These are phyloP conservation scores for Parietaria judaica DNA, from an alignment of 306 rosid species.

Conservation along the genomic window DNA sequence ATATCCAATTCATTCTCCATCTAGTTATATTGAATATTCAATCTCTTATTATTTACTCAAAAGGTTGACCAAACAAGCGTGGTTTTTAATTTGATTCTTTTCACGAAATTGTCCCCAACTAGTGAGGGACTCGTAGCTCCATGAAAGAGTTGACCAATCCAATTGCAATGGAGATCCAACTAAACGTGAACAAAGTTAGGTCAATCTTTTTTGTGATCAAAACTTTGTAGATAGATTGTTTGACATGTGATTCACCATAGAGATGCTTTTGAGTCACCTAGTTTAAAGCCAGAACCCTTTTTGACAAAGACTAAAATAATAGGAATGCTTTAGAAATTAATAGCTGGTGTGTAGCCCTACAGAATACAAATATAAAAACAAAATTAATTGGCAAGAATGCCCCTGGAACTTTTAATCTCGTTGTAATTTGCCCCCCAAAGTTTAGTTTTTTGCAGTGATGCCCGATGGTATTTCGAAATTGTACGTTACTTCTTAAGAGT, in stretches of 20 bases:
- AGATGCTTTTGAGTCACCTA: neutral
- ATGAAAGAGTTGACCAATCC: no score
- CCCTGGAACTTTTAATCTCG: no score
- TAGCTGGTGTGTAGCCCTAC: no score
- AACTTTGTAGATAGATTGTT: slow-evolving; percentile 1
- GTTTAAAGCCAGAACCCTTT: neutral
- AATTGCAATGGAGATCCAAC: neutral
- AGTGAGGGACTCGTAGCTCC: neutral
- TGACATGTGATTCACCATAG: neutral
- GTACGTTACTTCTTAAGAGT: no score
- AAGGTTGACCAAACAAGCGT: slow-evolving; percentile 14
- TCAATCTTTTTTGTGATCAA: slow-evolving; percentile 1
- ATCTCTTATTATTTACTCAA: neutral
- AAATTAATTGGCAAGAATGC: no score
- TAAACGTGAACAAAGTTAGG: slow-evolving; percentile 1
- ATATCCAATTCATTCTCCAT: neutral
- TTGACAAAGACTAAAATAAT: no score
- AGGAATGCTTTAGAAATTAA: no score
- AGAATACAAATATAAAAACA: no score
- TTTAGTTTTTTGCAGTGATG: neutral
- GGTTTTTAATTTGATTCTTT: slow-evolving; percentile 6
- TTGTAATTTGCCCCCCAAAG: no score
- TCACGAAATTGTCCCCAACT: slow-evolving; percentile 6
- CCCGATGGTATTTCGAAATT: no score
- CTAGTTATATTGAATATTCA: neutral